A percentile compares a stretch with the other conserved stretches of the same genome.
Evolutionary conservation across 2,329 filamentous ascomycete species (phyloP).

Genomic region (Aspergillus hiratsukae): DNA sequence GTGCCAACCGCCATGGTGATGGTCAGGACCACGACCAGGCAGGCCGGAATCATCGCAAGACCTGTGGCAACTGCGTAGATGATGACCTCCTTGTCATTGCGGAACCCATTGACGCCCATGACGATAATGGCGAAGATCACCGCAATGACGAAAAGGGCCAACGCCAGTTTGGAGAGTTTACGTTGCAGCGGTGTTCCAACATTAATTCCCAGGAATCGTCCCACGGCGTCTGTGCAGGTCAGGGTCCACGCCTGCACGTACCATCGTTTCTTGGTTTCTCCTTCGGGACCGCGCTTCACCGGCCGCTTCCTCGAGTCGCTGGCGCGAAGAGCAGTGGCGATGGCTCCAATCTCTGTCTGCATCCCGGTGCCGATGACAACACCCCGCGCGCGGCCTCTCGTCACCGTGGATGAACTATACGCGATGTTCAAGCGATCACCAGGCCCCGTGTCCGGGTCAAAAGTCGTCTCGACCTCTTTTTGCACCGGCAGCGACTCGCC

Average conservation of each 20-base stretch:
- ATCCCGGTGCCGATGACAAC: slow-evolving; percentile 60
- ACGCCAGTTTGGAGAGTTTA: slow-evolving; percentile 63
- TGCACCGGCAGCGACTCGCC: slow-evolving; percentile 59
- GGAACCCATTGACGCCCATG: slow-evolving; percentile 59
- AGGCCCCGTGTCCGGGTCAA: slow-evolving; percentile 51
- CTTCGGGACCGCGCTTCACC: slow-evolving; percentile 49
- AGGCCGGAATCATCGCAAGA: slow-evolving; percentile 59
- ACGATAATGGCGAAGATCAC: slow-evolving; percentile 67
- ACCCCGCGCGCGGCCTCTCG: slow-evolving; percentile 56
- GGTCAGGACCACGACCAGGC: slow-evolving; percentile 61
- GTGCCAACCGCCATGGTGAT: slow-evolving; percentile 63
- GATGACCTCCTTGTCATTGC: slow-evolving; percentile 55
- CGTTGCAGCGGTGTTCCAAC: slow-evolving; percentile 66
- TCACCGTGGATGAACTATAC: slow-evolving; percentile 59
- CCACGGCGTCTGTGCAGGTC: slow-evolving; percentile 55
- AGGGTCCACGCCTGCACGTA: slow-evolving; percentile 50
- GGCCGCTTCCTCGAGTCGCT: slow-evolving; percentile 50
- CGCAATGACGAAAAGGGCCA: slow-evolving; percentile 62
- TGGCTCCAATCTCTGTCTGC: slow-evolving; percentile 61
- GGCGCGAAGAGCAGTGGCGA: slow-evolving; percentile 60
- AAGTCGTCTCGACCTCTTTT: slow-evolving; percentile 46
- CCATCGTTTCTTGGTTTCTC: slow-evolving; percentile 50
- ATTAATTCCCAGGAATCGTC: slow-evolving; percentile 62
- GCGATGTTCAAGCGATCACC: slow-evolving; percentile 60
- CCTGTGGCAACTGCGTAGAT: slow-evolving; percentile 60